Percentiles rank a stretch among this genome's conserved stretches.
phyloP scores from a whole-genome alignment of 2,329 filamentous ascomycete genomes.

The Penicillium italicum region DNA sequence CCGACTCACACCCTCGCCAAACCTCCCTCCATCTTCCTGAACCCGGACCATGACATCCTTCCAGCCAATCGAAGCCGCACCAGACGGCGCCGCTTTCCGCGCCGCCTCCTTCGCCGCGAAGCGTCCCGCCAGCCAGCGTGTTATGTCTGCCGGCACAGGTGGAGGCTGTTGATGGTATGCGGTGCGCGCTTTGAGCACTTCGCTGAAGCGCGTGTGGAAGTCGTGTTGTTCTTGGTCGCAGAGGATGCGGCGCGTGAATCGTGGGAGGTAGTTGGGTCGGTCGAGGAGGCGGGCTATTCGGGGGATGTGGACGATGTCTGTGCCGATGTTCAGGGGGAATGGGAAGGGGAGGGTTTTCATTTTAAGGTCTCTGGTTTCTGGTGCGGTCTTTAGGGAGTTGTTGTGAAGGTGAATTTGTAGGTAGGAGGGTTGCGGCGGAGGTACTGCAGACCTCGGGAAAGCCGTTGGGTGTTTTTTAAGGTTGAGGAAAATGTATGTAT shows the following conservation, averaged over 20 bases:
- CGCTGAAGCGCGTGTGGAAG: constrained; percentile 34
- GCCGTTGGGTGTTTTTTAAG: background rate
- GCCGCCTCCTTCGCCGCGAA: constrained; percentile 73
- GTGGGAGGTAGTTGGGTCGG: constrained; percentile 38
- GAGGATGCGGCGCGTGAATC: constrained; percentile 43
- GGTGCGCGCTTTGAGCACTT: constrained; percentile 4
- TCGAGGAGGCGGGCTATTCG: constrained; percentile 61
- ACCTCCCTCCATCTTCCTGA: constrained; percentile 16
- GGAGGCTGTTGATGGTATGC: background rate
- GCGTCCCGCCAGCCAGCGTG: constrained; percentile 48
- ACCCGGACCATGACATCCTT: constrained; percentile 55
- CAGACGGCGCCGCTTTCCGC: constrained; percentile 62
- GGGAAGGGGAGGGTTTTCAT: constrained; percentile 54
- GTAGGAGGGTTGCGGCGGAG: background rate
- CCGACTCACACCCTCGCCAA: constrained; percentile 22
- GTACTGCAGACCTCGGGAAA: background rate
- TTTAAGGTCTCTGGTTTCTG: background rate
- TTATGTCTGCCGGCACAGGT: constrained; percentile 32
- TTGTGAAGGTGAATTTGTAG: background rate
- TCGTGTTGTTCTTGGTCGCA: constrained; percentile 39
- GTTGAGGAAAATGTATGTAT: background rate
- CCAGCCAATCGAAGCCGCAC: constrained; percentile 56
- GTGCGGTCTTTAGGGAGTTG: background rate
- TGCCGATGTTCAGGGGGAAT: constrained; percentile 66
- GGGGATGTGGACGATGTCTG: constrained; percentile 69